Percentiles rank a stretch among this genome's conserved stretches.
Evolutionary conservation across 1,284 basidiomycete genomes (phyloP).

Genomic region (Papiliotrema fonsecae): DNA sequence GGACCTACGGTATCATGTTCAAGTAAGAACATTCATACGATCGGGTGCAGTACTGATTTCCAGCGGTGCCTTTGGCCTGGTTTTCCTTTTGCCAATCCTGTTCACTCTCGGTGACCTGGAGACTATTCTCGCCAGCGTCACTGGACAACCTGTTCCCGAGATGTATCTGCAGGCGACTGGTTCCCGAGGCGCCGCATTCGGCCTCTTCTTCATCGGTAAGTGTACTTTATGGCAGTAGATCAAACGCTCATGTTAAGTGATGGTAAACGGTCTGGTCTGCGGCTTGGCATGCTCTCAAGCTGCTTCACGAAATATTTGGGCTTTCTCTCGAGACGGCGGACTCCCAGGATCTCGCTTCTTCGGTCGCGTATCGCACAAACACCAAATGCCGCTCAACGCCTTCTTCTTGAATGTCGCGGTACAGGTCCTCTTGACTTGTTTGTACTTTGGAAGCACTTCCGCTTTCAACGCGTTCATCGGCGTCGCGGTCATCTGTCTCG

Average conservation of each 20-base stretch:
- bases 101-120: conserved; percentile 48
- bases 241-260: conserved; percentile 17
- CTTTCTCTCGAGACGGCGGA: conserved; percentile 49
- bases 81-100: conserved; percentile 47
- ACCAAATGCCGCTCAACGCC: conserved; percentile 48
- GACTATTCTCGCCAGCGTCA: conserved; percentile 39
- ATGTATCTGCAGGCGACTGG: conserved; percentile 48
- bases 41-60: background rate
- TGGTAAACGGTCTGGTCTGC: conserved; percentile 48
- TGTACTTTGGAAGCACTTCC: conserved; percentile 41
- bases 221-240: background rate
- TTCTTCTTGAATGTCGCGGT: conserved; percentile 46
- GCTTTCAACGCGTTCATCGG: conserved; percentile 44
- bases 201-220: conserved; percentile 41
- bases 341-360: conserved; percentile 45
- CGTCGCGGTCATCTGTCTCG: conserved; percentile 41
- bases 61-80: conserved; percentile 29
- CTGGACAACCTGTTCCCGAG: conserved; percentile 48
- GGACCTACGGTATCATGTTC: conserved; percentile 23
- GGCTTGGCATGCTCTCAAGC: conserved; percentile 43
- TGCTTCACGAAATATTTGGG: conserved; percentile 36
- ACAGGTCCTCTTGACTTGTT: conserved; percentile 44
- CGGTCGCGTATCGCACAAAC: conserved; percentile 39
- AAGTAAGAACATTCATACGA: conserved; percentile 17
- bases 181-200: conserved; percentile 45